Evolutionary conservation across 805 yeast genomes (phyloP), one percentile per base, ranked within the genome.

Genomic region (Saccharomycopsis lassenensis): DNA sequence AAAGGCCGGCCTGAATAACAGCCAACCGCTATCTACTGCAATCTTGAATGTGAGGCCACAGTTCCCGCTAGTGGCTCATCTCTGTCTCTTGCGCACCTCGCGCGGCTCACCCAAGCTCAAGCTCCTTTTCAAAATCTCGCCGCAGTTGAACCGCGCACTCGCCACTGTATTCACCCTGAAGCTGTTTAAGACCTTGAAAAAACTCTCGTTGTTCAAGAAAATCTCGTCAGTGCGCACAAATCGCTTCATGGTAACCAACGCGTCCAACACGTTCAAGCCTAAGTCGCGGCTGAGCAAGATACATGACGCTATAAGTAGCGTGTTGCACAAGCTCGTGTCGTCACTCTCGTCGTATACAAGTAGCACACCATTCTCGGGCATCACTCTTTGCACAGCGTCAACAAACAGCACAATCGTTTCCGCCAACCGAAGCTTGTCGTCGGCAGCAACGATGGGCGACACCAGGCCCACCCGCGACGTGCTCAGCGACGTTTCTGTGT

Each of bases 151-250:
- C n/a, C n/a, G n/a, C n/a, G n/a, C n/a, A 19, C 10, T 18, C 4
- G 37, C 37, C 12, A n/a, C 14, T 10, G 28, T 21, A 8, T 22
- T 22, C 17, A 29, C 27, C 15, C 37, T 26, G 26, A 11, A 34
- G 2, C 21, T 7, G 7, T 27, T 22, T 19, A 28, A 26, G 5
- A 28, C 17, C 8, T 21, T 15, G 25, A 29, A 35, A 30, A 35
- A 35, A 23, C 30, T 29, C 6, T 14, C 23, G 11, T 35, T 29
- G 16, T 35, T 35, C n/a, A 35, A 7, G 18, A 12, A 35, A 18
- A 35, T n/a, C 14, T 24, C 21, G 15, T 29, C 39, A 6, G 29
- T 10, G 20, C 22, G 12, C 17, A 29, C 5, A 4, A 22, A 3
- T 7, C n/a, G 8, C 21, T 23, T 35, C n/a, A 35, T 7, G 8